Base-by-base conservation (phyloP, 352 stramenopile species). In the Pythium utonaiense region DNA sequence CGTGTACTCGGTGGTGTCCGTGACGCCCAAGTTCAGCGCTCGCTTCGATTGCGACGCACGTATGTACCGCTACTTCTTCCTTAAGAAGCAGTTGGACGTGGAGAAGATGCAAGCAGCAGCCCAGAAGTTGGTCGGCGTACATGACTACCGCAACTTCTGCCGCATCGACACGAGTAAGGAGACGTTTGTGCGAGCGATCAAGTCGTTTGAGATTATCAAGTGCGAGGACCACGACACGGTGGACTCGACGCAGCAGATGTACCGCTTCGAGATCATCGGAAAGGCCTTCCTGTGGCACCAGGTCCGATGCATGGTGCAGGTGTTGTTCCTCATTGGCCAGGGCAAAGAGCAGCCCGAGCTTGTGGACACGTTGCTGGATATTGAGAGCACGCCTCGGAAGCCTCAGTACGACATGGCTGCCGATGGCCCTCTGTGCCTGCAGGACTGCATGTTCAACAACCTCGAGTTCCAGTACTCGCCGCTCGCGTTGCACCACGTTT, bases 131-230 rank as follows among this genome's bases (percentile, higher is more conserved):
- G 79, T 98, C 4, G 98, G 98, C 10, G 80, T 89, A 49, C 96
- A 99, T 70, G 98, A 99, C 75, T 99, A 98, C 74, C 91, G 98
- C 51, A 99, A 99, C 69, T 98, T 99, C 60, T 99, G 96, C 69
- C 98, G 98, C 66, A 99, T 99, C 73, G 96, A 99, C 76, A 84
- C 94, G 8, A 98, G 98, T 57, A 97, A 98, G 25, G 95, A 94
- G 49, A 98, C 97, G 65, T 99, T 98, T 77, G 80, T 93, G 70
- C 84, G 97, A 27, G 71, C 72, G 33, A 87, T 97, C 30, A 42
- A 57, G 9, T 92, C 81, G 47, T 93, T 93, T 31, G 58, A 89
- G 34, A 86, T 99, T 49, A 64, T 96, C n/a, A 33, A 76, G 49
- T 96, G 85, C 24, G 59, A 77, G 17, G 73, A 73, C 40, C 60